These are phyloP conservation scores for Sporobolus alterniflorus DNA, from an alignment of 202 grass and related monocot genomes.

Conservation along the genomic window DNA sequence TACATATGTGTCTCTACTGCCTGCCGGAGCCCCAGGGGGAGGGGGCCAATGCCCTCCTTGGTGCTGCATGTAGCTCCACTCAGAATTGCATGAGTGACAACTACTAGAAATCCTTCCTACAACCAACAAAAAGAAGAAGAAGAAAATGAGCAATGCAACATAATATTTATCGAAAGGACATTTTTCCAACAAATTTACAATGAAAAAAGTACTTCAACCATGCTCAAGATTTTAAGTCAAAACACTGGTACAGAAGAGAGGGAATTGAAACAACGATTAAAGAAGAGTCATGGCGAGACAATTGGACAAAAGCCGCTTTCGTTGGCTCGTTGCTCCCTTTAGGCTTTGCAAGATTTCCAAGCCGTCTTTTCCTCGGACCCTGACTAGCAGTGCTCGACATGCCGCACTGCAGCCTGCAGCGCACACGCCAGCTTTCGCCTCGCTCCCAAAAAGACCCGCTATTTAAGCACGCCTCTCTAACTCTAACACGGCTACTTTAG, in stretches of 20 bases:
- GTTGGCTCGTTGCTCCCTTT: slow-evolving; percentile 36
- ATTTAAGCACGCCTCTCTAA: slow-evolving; percentile 49
- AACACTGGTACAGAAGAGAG: background rate
- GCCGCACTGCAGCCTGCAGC: slow-evolving; percentile 43
- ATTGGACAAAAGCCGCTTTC: slow-evolving; percentile 29
- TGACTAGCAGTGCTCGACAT: slow-evolving; percentile 50
- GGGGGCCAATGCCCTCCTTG: too few relatives aligned
- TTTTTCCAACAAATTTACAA: background rate
- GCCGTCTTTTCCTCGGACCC: slow-evolving; percentile 23
- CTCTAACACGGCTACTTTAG: background rate
- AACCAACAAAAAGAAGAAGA: background rate
- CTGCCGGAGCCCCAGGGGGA: too few relatives aligned
- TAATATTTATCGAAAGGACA: background rate
- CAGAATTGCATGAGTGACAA: background rate
- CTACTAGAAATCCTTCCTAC: too few relatives aligned
- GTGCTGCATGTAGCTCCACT: too few relatives aligned
- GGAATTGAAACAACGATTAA: background rate
- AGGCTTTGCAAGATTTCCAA: slow-evolving; percentile 51
- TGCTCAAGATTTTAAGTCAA: background rate
- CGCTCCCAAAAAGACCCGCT: slow-evolving; percentile 54
- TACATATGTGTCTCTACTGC: too few relatives aligned
- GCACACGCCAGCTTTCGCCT: slow-evolving; percentile 40
- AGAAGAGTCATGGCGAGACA: background rate
- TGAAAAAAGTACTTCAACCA: background rate
- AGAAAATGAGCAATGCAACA: background rate